phyloP scores from a whole-genome alignment of 306 rosid genomes.

The Bauhinia variegata region DNA sequence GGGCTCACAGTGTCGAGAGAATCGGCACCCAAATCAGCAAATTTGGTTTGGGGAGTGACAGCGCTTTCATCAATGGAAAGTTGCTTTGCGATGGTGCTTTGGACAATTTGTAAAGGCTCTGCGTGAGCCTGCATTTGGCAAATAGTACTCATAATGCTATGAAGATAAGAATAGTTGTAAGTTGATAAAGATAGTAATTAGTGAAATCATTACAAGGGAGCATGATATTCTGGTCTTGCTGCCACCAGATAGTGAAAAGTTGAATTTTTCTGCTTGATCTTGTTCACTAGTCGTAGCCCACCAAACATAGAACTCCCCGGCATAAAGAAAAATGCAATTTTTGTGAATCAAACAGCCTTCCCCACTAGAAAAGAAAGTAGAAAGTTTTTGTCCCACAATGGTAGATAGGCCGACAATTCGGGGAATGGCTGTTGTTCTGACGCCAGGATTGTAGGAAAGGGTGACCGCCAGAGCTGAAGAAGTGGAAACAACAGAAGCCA shows the following conservation, averaged over 20 bases:
- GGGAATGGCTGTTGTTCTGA: constrained; percentile 32
- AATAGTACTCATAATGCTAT: not conserved
- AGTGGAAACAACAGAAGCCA: constrained; percentile 53
- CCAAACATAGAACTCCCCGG: constrained; percentile 50
- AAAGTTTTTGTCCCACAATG: constrained; percentile 30
- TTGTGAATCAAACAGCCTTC: not conserved
- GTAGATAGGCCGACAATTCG: constrained; percentile 30
- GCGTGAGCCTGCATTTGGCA: constrained; percentile 48
- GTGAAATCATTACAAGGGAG: constrained; percentile 40
- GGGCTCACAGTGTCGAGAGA: constrained; percentile 63
- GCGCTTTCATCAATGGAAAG: constrained; percentile 61
- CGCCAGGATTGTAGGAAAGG: constrained; percentile 35
- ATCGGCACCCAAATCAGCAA: constrained; percentile 74
- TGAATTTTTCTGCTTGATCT: constrained; percentile 36
- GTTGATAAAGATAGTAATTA: not conserved
- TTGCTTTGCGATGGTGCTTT: constrained; percentile 63
- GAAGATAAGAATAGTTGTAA: not conserved
- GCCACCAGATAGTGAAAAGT: constrained; percentile 38
- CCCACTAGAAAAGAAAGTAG: not conserved
- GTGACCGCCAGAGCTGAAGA: constrained; percentile 30
- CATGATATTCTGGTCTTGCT: constrained; percentile 52
- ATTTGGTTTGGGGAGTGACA: constrained; percentile 58
- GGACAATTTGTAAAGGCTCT: constrained; percentile 60
- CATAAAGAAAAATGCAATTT: constrained; percentile 10
- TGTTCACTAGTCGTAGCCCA: constrained; percentile 45